Evolutionary conservation across 176 grass and related monocot species (phyloP), one percentile per base, ranked within the genome.

Genomic region (Pharus latifolius): DNA sequence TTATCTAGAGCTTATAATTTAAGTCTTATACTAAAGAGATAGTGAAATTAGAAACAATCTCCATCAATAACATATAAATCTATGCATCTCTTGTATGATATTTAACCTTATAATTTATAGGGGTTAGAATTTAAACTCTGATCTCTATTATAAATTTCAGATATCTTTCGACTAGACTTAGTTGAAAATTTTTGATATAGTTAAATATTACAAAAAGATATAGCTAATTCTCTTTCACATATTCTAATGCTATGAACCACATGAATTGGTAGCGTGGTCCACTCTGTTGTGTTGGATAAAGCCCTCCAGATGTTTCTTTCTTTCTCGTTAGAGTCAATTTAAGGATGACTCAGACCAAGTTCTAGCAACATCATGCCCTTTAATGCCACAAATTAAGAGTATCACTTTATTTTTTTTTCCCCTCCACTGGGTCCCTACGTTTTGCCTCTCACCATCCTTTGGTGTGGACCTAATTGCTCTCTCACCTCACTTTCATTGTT

Each of bases 321-420:
- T 68, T 57, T 31, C 67, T 80, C 10, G 18, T 66, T 81, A n/a
- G 49, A 27, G 50, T 30, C 31, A 40, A 30, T 65, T 73, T 81
- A 81, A 73, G 59, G 60, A 73, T 49, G 29, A 56, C 50, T 73
- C 78, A 45, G 22, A 72, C 19, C 77, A 50, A 62, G 38, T 62
- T 63, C 4, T 55, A 30, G 24, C 44, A 56, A 15, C 51, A 38
- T 37, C 48, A 31, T 38, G 47, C n/a, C 43, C 29, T 32, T 58
- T 45, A 27, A 64, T 54, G 73, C 2, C 47, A 49, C 31, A 45
- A 6, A 38, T 9, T n/a, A n/a, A 38, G 6, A 9, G 4, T 38
- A 38, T 38, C 35, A 38, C 35, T 38, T 38, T 38, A 38, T 38
- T 38, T 38, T 38, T 38, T 4, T 9, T 19, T 32, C 9, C 47